Base-by-base conservation (phyloP, 2,329 filamentous ascomycete species). In the Apiospora malaysiana region DNA sequence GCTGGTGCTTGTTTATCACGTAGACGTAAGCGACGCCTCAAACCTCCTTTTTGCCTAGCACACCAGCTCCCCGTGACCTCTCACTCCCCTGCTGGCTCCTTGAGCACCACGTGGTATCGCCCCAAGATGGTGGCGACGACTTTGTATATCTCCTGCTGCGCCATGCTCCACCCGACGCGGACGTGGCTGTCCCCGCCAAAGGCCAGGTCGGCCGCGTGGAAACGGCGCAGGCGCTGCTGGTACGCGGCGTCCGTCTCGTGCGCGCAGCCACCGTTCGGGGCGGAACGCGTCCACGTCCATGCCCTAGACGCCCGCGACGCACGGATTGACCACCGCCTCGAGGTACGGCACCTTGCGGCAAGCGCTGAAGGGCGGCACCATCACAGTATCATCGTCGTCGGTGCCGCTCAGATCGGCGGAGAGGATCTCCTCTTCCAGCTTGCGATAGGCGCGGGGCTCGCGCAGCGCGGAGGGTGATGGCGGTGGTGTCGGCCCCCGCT, bases 221-320 rank as follows among this genome's bases (percentile, higher is more conserved):
- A 89, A 72, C 86, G 84, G 74, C 81, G 83, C 10, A 88, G 79
- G 72, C 85, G 82, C 32, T 81, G 82, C 0, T 84, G 79, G 45
- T 78, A 78, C 0, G 14, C 70, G 1, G 47, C 70, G 69, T 71
- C 47, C 46, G 75, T 76, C 7, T 76, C 71, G 16, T 59, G 25
- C 6, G 25, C 16, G 16, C 18, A 85, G 74, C 83, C 83, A 85
- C 27, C 84, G 76, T 69, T 84, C 82, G 0, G 84, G 82, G 6
- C 77, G 77, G 74, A 84, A 86, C 1, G 71, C 65, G 40, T 82
- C 78, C 1, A 79, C 78, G 71, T 85, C 82, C 0, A 77, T 73
- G 1, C 83, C 84, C 70, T 83, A 85, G 7, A 82, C 73, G 0
- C 71, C 73, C 0, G 78, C 71, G 25, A 80, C 77, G 73, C 73